These are phyloP conservation scores for Acrodontium crateriforme DNA, from an alignment of 2,329 filamentous ascomycete genomes.

Conservation along the genomic window DNA sequence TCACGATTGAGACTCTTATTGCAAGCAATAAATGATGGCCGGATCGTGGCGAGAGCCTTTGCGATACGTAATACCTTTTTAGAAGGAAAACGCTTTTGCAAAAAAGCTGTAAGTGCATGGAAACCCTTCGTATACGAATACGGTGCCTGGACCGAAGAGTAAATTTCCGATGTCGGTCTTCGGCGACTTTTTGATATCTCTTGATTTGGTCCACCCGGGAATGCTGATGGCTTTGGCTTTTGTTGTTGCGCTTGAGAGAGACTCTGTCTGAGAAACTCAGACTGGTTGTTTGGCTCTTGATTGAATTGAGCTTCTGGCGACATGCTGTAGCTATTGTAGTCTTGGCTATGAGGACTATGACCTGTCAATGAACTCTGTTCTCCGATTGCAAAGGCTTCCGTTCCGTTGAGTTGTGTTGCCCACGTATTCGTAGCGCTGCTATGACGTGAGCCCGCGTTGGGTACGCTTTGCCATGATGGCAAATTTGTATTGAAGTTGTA, in stretches of 20 bases:
- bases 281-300: conserved; percentile 14
- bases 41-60: conserved; percentile 74
- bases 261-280: conserved; percentile 19
- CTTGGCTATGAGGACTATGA: conserved; percentile 42
- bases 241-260: conserved; percentile 18
- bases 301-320: conserved; percentile 19
- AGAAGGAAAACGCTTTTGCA: conserved; percentile 64
- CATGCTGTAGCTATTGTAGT: conserved; percentile 22
- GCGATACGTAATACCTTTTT: conserved; percentile 72
- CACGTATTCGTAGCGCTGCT: conserved; percentile 30
- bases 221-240: conserved; percentile 16
- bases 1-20: conserved; percentile 77
- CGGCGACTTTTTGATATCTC: conserved; percentile 33
- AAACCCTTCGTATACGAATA: conserved; percentile 86
- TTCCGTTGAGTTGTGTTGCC: conserved; percentile 28
- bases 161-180: conserved; percentile 70
- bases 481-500: conserved; percentile 7
- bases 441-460: conserved; percentile 27
- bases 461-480: conserved; percentile 21
- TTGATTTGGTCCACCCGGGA: conserved; percentile 11
- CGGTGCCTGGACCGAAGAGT: conserved; percentile 76
- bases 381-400: conserved; percentile 46
- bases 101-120: conserved; percentile 69
- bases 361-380: conserved; percentile 43
- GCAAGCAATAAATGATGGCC: conserved; percentile 84